Percentiles rank a stretch among this genome's conserved stretches.
Evolutionary conservation across 2,329 filamentous ascomycete species (phyloP).

Genomic region (Chaetomium sp.): DNA sequence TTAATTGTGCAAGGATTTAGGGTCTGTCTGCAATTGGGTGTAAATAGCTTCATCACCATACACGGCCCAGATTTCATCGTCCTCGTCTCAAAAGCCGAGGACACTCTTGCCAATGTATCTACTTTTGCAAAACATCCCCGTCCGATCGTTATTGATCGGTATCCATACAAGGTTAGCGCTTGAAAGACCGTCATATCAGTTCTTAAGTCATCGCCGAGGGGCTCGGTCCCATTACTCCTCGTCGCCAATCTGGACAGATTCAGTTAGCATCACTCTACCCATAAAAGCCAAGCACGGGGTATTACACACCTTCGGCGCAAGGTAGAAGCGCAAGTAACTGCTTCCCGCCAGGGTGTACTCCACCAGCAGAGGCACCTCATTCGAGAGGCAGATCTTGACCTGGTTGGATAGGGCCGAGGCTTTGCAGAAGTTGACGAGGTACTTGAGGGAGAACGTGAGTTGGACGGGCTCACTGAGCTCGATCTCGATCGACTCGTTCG

Average conservation of each 20-base stretch:
- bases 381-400: constrained; percentile 90
- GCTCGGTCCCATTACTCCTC: constrained; percentile 29
- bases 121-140: constrained; percentile 4
- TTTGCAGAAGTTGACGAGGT: constrained; percentile 99
- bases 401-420: constrained; percentile 72
- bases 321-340: constrained; percentile 93
- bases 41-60: constrained; percentile 14
- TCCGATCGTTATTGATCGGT: neutral
- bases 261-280: constrained; percentile 16
- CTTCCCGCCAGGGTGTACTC: constrained; percentile 78
- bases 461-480: constrained; percentile 86
- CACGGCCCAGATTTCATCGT: constrained; percentile 5
- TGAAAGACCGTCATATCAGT: constrained; percentile 10
- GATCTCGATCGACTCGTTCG: constrained; percentile 78
- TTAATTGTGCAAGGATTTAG: neutral
- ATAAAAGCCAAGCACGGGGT: neutral
- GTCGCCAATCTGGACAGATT: constrained; percentile 30
- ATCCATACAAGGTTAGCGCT: constrained; percentile 15
- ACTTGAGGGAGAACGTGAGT: constrained; percentile 97
- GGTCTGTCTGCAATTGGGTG: neutral
- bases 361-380: constrained; percentile 91
- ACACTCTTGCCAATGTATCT: constrained; percentile 3
- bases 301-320: constrained; percentile 82
- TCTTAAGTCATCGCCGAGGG: constrained; percentile 2
- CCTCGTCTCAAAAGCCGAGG: neutral